Evolutionary conservation across 2,329 filamentous ascomycete species (phyloP).

Genomic region (Cercospora sp.): DNA sequence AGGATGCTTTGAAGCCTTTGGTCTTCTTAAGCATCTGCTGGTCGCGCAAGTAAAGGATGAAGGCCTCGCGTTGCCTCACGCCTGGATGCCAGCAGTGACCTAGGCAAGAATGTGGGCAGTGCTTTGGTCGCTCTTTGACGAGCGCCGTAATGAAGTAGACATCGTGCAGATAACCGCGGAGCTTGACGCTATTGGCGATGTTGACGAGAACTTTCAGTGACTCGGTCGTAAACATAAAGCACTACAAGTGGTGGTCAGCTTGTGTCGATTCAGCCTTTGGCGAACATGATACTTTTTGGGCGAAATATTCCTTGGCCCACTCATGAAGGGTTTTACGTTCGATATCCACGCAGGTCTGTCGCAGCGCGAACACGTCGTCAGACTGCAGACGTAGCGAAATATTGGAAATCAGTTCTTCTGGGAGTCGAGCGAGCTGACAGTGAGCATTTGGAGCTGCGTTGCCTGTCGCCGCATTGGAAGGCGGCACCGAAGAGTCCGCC

Average conservation of each 20-base stretch:
- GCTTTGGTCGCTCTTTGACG: slow-evolving; percentile 24
- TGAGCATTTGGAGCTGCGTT: not conserved
- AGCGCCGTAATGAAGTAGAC: slow-evolving; percentile 31
- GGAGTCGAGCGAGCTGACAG: slow-evolving; percentile 28
- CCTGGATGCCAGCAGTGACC: slow-evolving; percentile 25
- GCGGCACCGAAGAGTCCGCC: not conserved
- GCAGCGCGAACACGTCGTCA: slow-evolving; percentile 34
- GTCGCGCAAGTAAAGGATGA: slow-evolving; percentile 30
- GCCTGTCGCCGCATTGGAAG: not conserved
- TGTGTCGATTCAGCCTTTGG: not conserved
- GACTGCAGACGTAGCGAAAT: slow-evolving; percentile 31
- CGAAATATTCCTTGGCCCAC: slow-evolving; percentile 35
- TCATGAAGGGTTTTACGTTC: slow-evolving; percentile 33
- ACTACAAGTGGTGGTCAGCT: slow-evolving; percentile 4
- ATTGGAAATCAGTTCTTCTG: slow-evolving; percentile 36
- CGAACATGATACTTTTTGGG: not conserved
- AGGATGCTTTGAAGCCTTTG: slow-evolving; percentile 24
- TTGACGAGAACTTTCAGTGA: slow-evolving; percentile 31
- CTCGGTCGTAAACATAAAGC: slow-evolving; percentile 26
- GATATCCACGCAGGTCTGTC: slow-evolving; percentile 32
- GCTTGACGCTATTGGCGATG: slow-evolving; percentile 31
- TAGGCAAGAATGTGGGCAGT: slow-evolving; percentile 21
- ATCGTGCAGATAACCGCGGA: slow-evolving; percentile 29
- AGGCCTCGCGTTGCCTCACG: slow-evolving; percentile 33
- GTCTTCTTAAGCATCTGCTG: slow-evolving; percentile 28